phyloP scores from a whole-genome alignment of 345 rosid species.

The Noccaea caerulescens region DNA sequence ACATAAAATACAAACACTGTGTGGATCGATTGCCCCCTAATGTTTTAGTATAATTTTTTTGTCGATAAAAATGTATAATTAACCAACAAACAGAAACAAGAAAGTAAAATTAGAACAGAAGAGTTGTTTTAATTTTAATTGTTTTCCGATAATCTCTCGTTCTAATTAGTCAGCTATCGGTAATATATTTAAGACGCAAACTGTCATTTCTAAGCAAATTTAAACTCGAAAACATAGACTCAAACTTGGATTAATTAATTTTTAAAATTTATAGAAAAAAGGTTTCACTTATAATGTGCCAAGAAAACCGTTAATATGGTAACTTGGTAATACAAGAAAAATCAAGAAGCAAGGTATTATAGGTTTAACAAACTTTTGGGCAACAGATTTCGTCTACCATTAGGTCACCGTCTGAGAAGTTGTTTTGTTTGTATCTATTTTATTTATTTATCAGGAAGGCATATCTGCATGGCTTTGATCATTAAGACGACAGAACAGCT shows the following conservation, averaged over 20 bases:
- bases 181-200: too few species aligned
- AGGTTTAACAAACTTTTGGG: conserved; percentile 10
- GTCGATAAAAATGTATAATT: conserved; percentile 19
- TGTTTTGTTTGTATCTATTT: not conserved
- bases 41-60: conserved; percentile 17
- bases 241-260: too few species aligned
- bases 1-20: conserved; percentile 1
- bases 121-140: not conserved
- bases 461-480: conserved; percentile 31
- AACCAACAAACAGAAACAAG: conserved; percentile 3
- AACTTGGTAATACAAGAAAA: conserved; percentile 5
- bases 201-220: too few species aligned
- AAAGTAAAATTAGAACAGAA: conserved; percentile 22
- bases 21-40: conserved; percentile 15
- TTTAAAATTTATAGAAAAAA: too few species aligned
- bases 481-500: conserved; percentile 24
- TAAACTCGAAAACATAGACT: too few species aligned
- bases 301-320: not conserved
- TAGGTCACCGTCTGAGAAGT: conserved; percentile 16
- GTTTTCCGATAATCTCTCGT: not conserved
- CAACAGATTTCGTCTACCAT: conserved; percentile 25
- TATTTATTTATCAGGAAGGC: not conserved
- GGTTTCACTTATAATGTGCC: not conserved
- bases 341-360: not conserved
- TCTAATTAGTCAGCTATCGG: too few species aligned